Base-by-base conservation (phyloP, 352 stramenopile genomes). In the Pythium guiyangense region DNA sequence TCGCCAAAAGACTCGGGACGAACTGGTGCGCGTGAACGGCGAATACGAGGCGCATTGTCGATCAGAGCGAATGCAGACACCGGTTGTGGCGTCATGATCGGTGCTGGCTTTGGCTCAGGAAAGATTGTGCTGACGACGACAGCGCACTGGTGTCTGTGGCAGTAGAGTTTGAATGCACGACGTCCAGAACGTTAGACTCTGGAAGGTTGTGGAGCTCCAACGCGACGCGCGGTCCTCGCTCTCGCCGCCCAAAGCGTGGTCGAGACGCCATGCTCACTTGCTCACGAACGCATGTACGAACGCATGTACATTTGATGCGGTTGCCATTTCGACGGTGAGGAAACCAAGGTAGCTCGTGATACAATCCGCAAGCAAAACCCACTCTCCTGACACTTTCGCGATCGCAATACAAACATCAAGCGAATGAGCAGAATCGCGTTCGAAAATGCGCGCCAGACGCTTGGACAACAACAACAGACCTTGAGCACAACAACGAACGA, bases 121-220 rank as follows among this genome's bases (percentile, higher is more conserved):
- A 22, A 34, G n/a, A n/a, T n/a, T n/a, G n/a, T n/a, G 48, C 22
- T 25, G 6, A n/a, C 9, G 43, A 29, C 43, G 31, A 37, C 31
- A 9, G 4, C 31, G 12, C 39, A 20, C 18, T 37, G 3, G 26
- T 51, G 8, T 27, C 35, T 34, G 49, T 12, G 34, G 40, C 12
- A 58, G 39, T 18, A 29, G 25, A 35, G 18, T 27, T 1, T 15
- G 14, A 4, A 26, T 17, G 3, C 6, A 8, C 5, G 39, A 49
- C 29, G 34, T 57, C 54, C 17, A 66, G 53, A 0, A 61, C 11
- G 47, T 53, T 51, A 39, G 52, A 22, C 18, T 66, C 46, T 46
- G 59, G 59, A 15, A 66, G 53, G 42, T 53, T 26, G 37, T 56
- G 52, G 3, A 65, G 59, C 25, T 40, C 53, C 39, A 53, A 61